A percentile compares a stretch with the other conserved stretches of the same genome.
Conservation (phyloP, 768 basidiomycete species). For the Hericium rajendrae region DNA sequence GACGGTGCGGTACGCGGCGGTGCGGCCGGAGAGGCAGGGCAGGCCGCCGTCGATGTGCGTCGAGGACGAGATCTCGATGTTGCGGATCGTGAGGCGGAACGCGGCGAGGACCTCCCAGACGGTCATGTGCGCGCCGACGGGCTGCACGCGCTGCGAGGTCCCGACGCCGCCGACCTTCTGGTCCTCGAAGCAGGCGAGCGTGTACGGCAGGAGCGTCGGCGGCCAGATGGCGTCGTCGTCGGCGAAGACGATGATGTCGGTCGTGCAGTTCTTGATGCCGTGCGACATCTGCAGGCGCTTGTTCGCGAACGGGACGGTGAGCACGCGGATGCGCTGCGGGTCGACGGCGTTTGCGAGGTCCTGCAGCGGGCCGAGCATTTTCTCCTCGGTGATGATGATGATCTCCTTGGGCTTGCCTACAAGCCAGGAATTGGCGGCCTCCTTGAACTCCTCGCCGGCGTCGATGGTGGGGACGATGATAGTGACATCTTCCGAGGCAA, state of each 20-base stretch:
- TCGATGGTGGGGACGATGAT: slow-evolving; percentile 96
- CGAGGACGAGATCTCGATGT: slow-evolving; percentile 83
- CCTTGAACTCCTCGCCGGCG: slow-evolving; percentile 91
- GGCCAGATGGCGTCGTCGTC: slow-evolving; percentile 98
- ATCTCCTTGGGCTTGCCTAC: slow-evolving; percentile 84
- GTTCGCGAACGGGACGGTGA: slow-evolving; percentile 89
- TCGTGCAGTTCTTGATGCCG: slow-evolving; percentile 83
- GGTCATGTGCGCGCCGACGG: slow-evolving; percentile 70
- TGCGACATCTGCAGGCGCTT: slow-evolving; percentile 92
- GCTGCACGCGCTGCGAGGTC: slow-evolving; percentile 81
- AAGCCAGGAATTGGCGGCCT: slow-evolving; percentile 88
- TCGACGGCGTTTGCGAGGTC: slow-evolving; percentile 84
- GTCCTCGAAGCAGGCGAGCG: slow-evolving; percentile 90
- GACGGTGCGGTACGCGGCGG: slow-evolving; percentile 88
- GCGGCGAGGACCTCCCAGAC: slow-evolving; percentile 95
- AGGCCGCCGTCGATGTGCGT: slow-evolving; percentile 92
- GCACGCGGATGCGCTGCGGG: slow-evolving; percentile 72
- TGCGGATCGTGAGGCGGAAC: slow-evolving; percentile 85
- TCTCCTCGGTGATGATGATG: slow-evolving; percentile 72
- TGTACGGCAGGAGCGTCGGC: slow-evolving; percentile 78
- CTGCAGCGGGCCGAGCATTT: slow-evolving; percentile 83
- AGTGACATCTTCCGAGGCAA: slow-evolving; percentile 87
- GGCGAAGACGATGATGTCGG: slow-evolving; percentile 90
- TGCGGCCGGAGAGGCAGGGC: slow-evolving; percentile 86
- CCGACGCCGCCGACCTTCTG: slow-evolving; percentile 90